These are phyloP conservation scores for Penicillium sp. DNA, from an alignment of 2,329 filamentous ascomycete species.

Conservation along the genomic window DNA sequence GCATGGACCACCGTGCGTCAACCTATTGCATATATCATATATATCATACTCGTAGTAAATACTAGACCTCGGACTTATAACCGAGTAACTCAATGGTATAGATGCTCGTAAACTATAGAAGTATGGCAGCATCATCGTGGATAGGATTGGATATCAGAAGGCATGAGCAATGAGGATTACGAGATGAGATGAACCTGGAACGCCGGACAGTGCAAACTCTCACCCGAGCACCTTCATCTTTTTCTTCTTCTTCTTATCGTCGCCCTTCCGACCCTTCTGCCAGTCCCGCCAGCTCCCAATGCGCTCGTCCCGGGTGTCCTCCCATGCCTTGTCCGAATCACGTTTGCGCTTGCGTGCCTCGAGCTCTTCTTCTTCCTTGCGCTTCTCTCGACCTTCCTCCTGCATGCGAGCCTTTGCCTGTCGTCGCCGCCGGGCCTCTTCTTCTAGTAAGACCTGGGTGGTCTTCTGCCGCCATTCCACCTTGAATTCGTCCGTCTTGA, in stretches of 20 bases:
- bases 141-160: not conserved
- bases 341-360: slow-evolving; percentile 82
- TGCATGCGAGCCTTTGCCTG: slow-evolving; percentile 95
- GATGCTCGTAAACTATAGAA: too few relatives aligned
- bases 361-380: slow-evolving; percentile 81
- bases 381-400: slow-evolving; percentile 89
- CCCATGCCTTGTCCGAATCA: slow-evolving; percentile 94
- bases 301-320: slow-evolving; percentile 84
- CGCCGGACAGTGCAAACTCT: slow-evolving; percentile 9
- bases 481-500: slow-evolving; percentile 77
- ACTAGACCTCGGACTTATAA: too few relatives aligned
- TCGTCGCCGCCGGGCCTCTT: slow-evolving; percentile 80
- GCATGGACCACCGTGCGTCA: slow-evolving; percentile 1
- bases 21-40: too few relatives aligned
- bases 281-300: slow-evolving; percentile 96
- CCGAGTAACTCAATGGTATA: too few relatives aligned
- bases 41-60: too few relatives aligned
- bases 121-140: too few relatives aligned
- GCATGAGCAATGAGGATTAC: not conserved
- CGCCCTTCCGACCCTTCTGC: slow-evolving; percentile 69
- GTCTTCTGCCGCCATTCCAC: slow-evolving; percentile 89
- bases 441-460: slow-evolving; percentile 86
- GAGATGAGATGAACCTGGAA: not conserved
- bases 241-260: slow-evolving; percentile 62
- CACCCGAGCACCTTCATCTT: slow-evolving; percentile 56